Evolutionary conservation across 106 monocot genomes (phyloP).

Genomic region (Dendrobium catenatum): DNA sequence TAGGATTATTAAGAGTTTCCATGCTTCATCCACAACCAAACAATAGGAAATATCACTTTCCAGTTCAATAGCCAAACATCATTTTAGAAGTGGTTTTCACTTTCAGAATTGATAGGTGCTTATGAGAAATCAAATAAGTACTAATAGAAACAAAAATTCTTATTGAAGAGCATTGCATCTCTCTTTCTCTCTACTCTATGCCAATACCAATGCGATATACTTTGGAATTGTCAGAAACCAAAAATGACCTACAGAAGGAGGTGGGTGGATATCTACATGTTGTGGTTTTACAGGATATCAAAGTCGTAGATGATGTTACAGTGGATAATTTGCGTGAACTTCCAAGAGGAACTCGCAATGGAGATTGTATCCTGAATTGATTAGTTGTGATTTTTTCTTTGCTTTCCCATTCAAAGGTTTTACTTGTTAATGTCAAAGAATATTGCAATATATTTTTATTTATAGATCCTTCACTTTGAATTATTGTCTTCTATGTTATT

Average conservation of each 20-base stretch:
- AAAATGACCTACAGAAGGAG: conserved; percentile 82
- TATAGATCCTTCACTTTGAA: not conserved
- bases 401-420: not conserved
- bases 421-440: not conserved
- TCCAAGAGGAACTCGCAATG: conserved; percentile 57
- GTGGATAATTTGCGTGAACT: conserved; percentile 47
- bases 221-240: conserved; percentile 45
- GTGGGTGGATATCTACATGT: conserved; percentile 92
- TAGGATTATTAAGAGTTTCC: not conserved
- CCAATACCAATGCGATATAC: not conserved
- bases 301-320: conserved; percentile 55
- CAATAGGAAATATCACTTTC: not conserved
- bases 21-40: not conserved
- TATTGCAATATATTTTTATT: not conserved
- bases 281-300: conserved; percentile 45
- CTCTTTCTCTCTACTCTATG: not conserved
- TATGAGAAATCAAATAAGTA: not conserved
- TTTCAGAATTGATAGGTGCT: not conserved
- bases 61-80: not conserved
- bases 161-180: not conserved
- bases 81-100: not conserved
- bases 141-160: not conserved
- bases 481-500: conserved; percentile 1
- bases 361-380: conserved; percentile 83
- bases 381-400: not conserved